phyloP scores from a whole-genome alignment of 75 land plant species.

The Larix kaempferi region DNA sequence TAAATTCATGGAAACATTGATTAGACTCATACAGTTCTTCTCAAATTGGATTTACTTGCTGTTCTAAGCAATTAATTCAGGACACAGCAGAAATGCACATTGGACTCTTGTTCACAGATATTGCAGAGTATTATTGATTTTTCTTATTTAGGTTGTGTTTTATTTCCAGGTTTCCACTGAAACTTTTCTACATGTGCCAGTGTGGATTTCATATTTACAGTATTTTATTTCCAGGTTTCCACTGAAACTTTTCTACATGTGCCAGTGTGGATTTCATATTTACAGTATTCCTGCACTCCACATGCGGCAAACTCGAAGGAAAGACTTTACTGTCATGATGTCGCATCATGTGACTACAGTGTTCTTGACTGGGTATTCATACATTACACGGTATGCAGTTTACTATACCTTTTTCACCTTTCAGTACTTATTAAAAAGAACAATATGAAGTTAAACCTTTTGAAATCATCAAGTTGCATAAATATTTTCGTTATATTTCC shows the following conservation, averaged over 20 bases:
- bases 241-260: slow-evolving; percentile 81
- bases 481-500: too few species aligned
- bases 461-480: too few species aligned
- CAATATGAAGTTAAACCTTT: too few species aligned
- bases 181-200: slow-evolving; percentile 83
- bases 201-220: slow-evolving; percentile 95
- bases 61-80: too few species aligned
- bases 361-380: slow-evolving; percentile 67
- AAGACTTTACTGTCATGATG: slow-evolving; percentile 93
- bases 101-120: too few species aligned
- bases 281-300: slow-evolving; percentile 89
- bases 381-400: slow-evolving; percentile 59
- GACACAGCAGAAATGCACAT: too few species aligned
- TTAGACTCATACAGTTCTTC: too few species aligned
- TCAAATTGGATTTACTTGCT: too few species aligned
- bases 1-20: too few species aligned
- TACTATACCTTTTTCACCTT: too few species aligned
- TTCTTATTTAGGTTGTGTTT: not conserved
- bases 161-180: slow-evolving; percentile 62
- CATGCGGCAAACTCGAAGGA: slow-evolving; percentile 94
- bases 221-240: slow-evolving; percentile 60
- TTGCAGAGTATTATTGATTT: too few species aligned
- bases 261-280: slow-evolving; percentile 91
- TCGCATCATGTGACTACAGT: slow-evolving; percentile 92
- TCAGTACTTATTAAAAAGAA: too few species aligned